Conservation (phyloP, 1,284 basidiomycete species). For the Sporisorium iseilematis-ciliati region DNA sequence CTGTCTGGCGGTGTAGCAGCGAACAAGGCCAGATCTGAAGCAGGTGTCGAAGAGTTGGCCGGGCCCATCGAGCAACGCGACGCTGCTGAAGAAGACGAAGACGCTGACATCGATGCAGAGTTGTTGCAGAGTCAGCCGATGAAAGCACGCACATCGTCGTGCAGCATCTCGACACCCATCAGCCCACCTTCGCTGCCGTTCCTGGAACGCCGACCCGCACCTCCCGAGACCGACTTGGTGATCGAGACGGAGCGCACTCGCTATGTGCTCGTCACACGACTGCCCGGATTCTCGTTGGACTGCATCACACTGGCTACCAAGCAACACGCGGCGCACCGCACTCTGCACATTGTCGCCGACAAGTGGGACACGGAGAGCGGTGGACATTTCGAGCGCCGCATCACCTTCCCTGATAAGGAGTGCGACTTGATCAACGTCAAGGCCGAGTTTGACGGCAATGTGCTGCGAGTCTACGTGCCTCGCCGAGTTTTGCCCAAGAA, state of each 20-base stretch:
- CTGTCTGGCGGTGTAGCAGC: constrained; percentile 2
- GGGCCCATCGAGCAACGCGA: background rate
- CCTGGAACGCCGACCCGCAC: constrained; percentile 55
- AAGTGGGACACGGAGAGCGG: constrained; percentile 56
- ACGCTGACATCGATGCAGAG: background rate
- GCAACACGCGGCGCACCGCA: constrained; percentile 57
- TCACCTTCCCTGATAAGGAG: constrained; percentile 60
- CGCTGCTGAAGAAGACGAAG: background rate
- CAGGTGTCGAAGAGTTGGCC: background rate
- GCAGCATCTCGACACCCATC: constrained; percentile 50
- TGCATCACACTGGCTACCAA: constrained; percentile 65
- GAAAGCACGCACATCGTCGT: constrained; percentile 35
- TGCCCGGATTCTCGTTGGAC: constrained; percentile 64
- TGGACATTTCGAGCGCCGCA: constrained; percentile 63
- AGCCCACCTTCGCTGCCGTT: constrained; percentile 54
- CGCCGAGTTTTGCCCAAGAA: constrained; percentile 2
- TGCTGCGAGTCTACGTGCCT: constrained; percentile 49
- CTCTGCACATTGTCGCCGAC: constrained; percentile 64
- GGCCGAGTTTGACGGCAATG: constrained; percentile 57
- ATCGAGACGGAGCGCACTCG: constrained; percentile 46
- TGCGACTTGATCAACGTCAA: constrained; percentile 53
- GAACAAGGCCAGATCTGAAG: constrained; percentile 23
- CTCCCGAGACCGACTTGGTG: constrained; percentile 53
- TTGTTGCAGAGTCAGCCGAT: constrained; percentile 20
- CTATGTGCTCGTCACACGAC: constrained; percentile 49